Base-by-base conservation (phyloP, 805 yeast genomes). In the Zygoascus biomembranicola region DNA sequence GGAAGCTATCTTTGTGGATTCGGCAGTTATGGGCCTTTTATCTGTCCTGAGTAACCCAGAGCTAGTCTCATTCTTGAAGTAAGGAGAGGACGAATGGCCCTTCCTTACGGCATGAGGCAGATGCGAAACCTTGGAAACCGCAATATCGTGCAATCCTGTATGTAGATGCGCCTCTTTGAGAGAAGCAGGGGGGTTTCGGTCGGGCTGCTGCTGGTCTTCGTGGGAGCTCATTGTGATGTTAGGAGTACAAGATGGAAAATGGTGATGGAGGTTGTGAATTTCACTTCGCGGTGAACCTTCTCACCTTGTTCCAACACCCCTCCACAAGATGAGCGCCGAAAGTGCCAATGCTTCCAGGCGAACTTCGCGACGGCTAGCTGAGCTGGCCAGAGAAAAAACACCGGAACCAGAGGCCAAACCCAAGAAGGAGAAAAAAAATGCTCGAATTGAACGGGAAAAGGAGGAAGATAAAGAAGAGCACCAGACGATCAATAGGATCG, bases 1-100 rank as follows among this genome's bases (percentile, higher is more conserved):
- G 28, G 28, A n/a, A n/a, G n/a, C n/a, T n/a, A n/a, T 23, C 28
- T 23, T 23, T 23, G 28, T 6, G 28, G 28, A 6, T 4, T 23
- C 28, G 6, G 28, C 28, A 13, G 18, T 11, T 16, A 28, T 4
- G 6, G 49, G 49, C 26, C 49, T 37, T 19, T 32, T 46, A 31
- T 46, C 49, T 8, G 41, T 46, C 9, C 49, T 28, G n/a, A 46
- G 26, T 19, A 46, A 44, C 6, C 47, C 47, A 26, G 39, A 35
- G 39, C 16, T 35, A 11, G 39, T 13, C 39, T 23, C 28, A 23
- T 23, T 23, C 28, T 23, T 23, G 28, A 23, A 23, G 28, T 23
- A 23, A 6, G 28, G 28, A 3, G 28, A 6, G 3, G 3, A 4
- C 6, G 28, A 23, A 23, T 23, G 28, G 6, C 28, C 28, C 6